These are phyloP conservation scores for Yamadazyma spencermartinsiae DNA, from an alignment of 1,139 yeast species.

Conservation along the genomic window DNA sequence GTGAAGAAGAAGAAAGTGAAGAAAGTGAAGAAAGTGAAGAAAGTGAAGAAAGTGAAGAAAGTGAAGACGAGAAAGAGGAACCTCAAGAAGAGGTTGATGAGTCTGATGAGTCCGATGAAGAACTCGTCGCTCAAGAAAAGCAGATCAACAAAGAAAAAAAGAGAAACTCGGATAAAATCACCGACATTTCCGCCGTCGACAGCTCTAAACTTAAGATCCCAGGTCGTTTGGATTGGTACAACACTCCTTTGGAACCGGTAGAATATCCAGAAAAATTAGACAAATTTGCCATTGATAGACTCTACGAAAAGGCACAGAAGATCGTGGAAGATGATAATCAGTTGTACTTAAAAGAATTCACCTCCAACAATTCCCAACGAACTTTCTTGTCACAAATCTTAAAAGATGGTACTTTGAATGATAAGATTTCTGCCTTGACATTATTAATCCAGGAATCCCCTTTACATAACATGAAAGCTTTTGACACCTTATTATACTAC, in stretches of 20 bases:
- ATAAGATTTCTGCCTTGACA: slow-evolving; percentile 93
- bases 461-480: slow-evolving; percentile 78
- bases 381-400: slow-evolving; percentile 88
- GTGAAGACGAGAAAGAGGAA: slow-evolving; percentile 16
- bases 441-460: slow-evolving; percentile 94
- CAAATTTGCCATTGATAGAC: slow-evolving; percentile 53
- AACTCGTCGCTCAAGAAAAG: slow-evolving; percentile 12
- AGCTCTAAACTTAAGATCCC: slow-evolving; percentile 60
- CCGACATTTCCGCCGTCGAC: slow-evolving; percentile 54
- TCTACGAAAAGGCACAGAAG: slow-evolving; percentile 66
- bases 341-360: slow-evolving; percentile 71
- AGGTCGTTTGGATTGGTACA: slow-evolving; percentile 77
- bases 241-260: slow-evolving; percentile 37
- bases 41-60: slow-evolving; percentile 11
- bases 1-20: slow-evolving; percentile 17
- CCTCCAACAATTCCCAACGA: slow-evolving; percentile 79
- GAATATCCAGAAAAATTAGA: slow-evolving; percentile 44
- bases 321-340: slow-evolving; percentile 72
- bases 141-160: slow-evolving; percentile 19
- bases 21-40: slow-evolving; percentile 19
- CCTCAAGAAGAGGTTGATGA: slow-evolving; percentile 20
- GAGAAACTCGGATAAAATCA: slow-evolving; percentile 41
- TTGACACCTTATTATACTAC: slow-evolving; percentile 73
- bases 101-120: slow-evolving; percentile 20
- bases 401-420: slow-evolving; percentile 90